Evolutionary conservation across 2,329 filamentous ascomycete species (phyloP), one percentile per base, ranked within the genome.

Genomic region (Venturia effusa): DNA sequence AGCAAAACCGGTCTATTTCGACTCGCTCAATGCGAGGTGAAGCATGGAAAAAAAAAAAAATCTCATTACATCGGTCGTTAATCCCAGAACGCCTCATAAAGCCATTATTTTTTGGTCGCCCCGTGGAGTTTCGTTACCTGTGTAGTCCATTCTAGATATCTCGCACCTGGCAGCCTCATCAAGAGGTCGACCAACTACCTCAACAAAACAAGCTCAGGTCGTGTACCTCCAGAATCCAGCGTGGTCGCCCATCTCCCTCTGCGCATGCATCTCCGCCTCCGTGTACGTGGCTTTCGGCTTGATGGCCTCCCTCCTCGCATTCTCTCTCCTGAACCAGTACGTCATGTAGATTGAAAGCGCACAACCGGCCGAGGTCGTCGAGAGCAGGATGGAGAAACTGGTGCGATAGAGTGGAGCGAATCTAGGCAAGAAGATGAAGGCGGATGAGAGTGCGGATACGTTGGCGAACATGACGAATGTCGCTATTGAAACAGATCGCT

Each of bases 181-280:
- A 27, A 32, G 17, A 7, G 30, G 30, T 6, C 19, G 10, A 24
- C 4, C 45, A 5, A 4, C n/a, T 1, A 24, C 3, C 22, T 51
- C n/a, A 30, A 34, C 27, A 10, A 19, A 7, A 8, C 15, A 19
- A 19, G 10, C 40, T 41, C 24, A 63, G 5, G 72, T 63, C 27
- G 70, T 73, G 57, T 76, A 77, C 54, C 75, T 70, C 63, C 76
- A 77, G 70, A 74, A 76, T 11, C 70, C 79, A 61, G 84, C 84
- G 66, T 80, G 74, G 69, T 87, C 84, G 8, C 84, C 84, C 64
- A 77, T 77, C 66, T 85, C 78, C 39, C 78, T 73, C 75, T 86
- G 82, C 17, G 75, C 61, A 24, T 73, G 61, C 74, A 78, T 81
- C 76, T 85, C 81, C 66, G 81, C 81, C 51, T 77, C 72, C 3